Conservation (phyloP, 1,284 basidiomycete genomes). For the Ganoderma resinaceum region DNA sequence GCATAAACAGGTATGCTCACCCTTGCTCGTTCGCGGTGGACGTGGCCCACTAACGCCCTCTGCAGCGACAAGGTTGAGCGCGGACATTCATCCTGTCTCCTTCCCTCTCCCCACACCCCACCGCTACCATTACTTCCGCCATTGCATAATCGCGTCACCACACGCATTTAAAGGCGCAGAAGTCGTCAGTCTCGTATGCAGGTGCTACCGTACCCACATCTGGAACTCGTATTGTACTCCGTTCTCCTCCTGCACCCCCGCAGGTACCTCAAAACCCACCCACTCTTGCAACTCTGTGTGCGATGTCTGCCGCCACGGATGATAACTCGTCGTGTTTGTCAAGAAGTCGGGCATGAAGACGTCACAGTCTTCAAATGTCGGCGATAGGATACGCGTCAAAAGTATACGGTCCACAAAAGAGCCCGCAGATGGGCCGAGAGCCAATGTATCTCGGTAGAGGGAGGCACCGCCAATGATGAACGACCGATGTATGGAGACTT, state of each 20-base stretch:
- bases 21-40: constrained; percentile 8
- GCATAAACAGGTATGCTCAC: constrained; percentile 89
- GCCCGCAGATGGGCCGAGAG: constrained; percentile 43
- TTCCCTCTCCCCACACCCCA: neutral
- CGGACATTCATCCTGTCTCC: neutral
- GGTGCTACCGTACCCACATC: constrained; percentile 77
- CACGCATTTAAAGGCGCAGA: constrained; percentile 1
- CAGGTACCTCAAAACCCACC: constrained; percentile 82
- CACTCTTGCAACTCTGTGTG: constrained; percentile 74
- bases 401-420: constrained; percentile 80
- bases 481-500: constrained; percentile 48
- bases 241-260: constrained; percentile 81
- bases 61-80: constrained; percentile 67
- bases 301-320: constrained; percentile 62
- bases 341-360: constrained; percentile 84
- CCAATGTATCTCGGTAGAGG: constrained; percentile 79
- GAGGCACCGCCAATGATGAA: constrained; percentile 95
- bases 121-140: neutral
- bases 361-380: constrained; percentile 85
- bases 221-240: constrained; percentile 88
- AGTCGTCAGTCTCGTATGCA: neutral
- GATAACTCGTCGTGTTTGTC: constrained; percentile 23
- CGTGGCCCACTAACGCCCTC: constrained; percentile 25
- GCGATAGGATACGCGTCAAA: constrained; percentile 84
- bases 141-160: constrained; percentile 1